Conservation (phyloP, 2,329 filamentous ascomycete species). For the Aureobasidium lini region DNA sequence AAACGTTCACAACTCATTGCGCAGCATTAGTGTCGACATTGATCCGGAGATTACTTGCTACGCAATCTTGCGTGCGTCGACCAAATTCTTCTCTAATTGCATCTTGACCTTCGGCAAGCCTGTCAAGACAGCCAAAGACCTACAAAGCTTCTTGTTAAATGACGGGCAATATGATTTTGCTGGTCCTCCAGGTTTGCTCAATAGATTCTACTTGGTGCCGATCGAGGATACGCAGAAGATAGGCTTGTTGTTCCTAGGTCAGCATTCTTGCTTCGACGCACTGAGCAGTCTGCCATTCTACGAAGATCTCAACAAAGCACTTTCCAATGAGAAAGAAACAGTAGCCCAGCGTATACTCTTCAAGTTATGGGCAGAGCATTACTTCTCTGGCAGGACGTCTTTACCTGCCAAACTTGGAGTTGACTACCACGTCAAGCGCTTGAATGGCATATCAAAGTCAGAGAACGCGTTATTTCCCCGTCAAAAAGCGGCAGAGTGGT, state of each 20-base stretch:
- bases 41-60: slow-evolving; percentile 23
- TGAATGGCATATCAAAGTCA: not conserved
- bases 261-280: slow-evolving; percentile 16
- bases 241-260: slow-evolving; percentile 11
- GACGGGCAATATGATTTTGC: slow-evolving; percentile 25
- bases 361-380: slow-evolving; percentile 13
- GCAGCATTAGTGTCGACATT: slow-evolving; percentile 23
- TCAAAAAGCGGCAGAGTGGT: slow-evolving; percentile 26
- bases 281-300: not conserved
- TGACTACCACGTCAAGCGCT: slow-evolving; percentile 9
- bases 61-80: slow-evolving; percentile 22
- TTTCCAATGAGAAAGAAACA: not conserved
- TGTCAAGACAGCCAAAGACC: slow-evolving; percentile 24
- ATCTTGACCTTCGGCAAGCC: slow-evolving; percentile 23
- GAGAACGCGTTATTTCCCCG: slow-evolving; percentile 22
- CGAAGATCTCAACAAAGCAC: slow-evolving; percentile 5
- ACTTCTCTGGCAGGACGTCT: slow-evolving; percentile 3
- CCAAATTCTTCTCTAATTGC: slow-evolving; percentile 23
- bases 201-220: slow-evolving; percentile 24
- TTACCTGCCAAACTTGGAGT: not conserved
- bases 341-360: not conserved
- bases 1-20: slow-evolving; percentile 24
- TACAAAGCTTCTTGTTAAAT: slow-evolving; percentile 23
- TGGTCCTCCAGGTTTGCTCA: slow-evolving; percentile 23
- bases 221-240: slow-evolving; percentile 15